Conservation (phyloP, 495 filamentous ascomycete genomes). For the Aspergillus haitiensis region DNA sequence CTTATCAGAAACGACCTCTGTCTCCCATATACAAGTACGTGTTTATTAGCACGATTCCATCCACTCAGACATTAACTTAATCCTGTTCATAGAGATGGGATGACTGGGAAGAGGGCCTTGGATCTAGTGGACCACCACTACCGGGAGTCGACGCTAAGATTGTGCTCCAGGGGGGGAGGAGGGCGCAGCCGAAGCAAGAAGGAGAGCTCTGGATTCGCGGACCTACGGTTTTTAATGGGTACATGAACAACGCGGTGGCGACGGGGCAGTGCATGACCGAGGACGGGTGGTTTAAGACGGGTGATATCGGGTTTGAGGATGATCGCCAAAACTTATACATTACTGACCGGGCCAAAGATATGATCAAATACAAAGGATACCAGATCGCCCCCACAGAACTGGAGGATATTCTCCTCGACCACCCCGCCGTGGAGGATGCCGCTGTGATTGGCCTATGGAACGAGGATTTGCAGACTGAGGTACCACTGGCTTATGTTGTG, state of each 20-base stretch:
- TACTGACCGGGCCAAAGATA: slow-evolving; percentile 39
- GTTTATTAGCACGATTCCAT: background rate
- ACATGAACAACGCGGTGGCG: slow-evolving; percentile 43
- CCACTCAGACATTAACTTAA: slow-evolving; percentile 7
- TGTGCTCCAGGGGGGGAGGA: background rate
- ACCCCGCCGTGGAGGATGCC: slow-evolving; percentile 28
- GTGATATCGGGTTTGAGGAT: slow-evolving; percentile 55
- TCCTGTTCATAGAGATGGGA: slow-evolving; percentile 7
- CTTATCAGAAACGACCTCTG: slow-evolving; percentile 63
- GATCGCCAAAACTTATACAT: slow-evolving; percentile 32
- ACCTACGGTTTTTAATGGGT: slow-evolving; percentile 62
- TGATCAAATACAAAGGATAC: slow-evolving; percentile 44
- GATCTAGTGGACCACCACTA: slow-evolving; percentile 29
- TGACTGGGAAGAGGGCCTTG: slow-evolving; percentile 5
- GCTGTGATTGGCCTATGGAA: slow-evolving; percentile 51
- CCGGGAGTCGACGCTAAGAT: slow-evolving; percentile 10
- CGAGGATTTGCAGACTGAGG: slow-evolving; percentile 62
- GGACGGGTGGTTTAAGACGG: slow-evolving; percentile 53
- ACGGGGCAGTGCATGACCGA: slow-evolving; percentile 41
- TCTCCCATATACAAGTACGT: slow-evolving; percentile 45
- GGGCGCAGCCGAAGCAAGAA: background rate
- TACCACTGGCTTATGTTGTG: slow-evolving; percentile 73
- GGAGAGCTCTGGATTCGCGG: slow-evolving; percentile 54
- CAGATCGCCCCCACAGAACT: slow-evolving; percentile 36
- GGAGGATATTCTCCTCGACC: slow-evolving; percentile 29